Base-by-base conservation (phyloP, 371 early-diverging fungal genomes). In the Coemansia sp. region DNA sequence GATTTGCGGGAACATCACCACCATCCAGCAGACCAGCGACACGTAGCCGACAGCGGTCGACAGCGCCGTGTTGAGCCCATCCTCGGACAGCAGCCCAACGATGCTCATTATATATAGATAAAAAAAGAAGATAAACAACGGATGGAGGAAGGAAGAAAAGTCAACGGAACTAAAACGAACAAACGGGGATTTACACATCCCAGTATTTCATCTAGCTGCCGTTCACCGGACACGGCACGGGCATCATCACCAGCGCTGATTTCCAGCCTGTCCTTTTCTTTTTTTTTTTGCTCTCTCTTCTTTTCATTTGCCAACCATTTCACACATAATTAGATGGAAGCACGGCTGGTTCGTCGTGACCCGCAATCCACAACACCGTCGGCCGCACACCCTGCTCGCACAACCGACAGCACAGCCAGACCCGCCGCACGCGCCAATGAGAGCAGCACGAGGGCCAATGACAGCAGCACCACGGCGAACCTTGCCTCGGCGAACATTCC, bases 1-100 rank as follows among this genome's bases (percentile, higher is more conserved):
- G 26, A 77, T 72, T 55, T 77, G 77, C 9, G 77, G 77, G 10
- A 74, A 61, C 63, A 77, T 69, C 33, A 74, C 77, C 1, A 74
- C 74, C 12, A 77, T 47, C 77, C 77, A 77, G 63, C 77, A 66
- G 6, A 34, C 55, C n/a, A 77, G 61, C 41, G 77, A 77, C 10
- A 77, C 43, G 48, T 70, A 66, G 50, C 76, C 76, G 61, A 75
- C 68, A 11, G 34, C 30, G 34, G 60, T 48, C 2, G 74, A 74
- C 30, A 63, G 60, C 34, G 42, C 34, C 49, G 43, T 56, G 34
- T 41, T 52, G 35, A 16, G 48, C 5, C 41, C 60, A 36, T 58
- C 20, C 33, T 31, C 59, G 5, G 59, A 26, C 55, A 39, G 55
- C 55, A 40, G 55, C 55, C 10, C 14, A 34, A 34, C 14, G 34